Percentiles rank a stretch among this genome's conserved stretches.
phyloP scores from a whole-genome alignment of 2,329 filamentous ascomycete genomes.

The Ascochyta clinopodiicola region DNA sequence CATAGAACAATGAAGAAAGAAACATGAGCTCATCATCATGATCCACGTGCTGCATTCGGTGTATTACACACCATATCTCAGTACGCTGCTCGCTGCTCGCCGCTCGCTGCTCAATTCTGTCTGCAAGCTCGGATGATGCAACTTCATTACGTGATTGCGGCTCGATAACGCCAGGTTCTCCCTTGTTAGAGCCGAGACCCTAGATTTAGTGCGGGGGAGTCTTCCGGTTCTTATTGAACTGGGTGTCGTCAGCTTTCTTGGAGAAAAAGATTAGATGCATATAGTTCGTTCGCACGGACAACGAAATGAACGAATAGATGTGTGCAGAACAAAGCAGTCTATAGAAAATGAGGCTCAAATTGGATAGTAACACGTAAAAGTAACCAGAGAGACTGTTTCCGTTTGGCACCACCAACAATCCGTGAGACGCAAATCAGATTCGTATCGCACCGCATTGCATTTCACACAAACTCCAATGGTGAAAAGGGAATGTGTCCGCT shows the following conservation, averaged over 20 bases:
- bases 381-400: constrained; percentile 46
- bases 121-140: not conserved
- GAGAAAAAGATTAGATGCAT: not conserved
- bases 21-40: constrained; percentile 3
- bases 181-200: constrained; percentile 6
- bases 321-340: constrained; percentile 1
- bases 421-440: constrained; percentile 39
- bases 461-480: constrained; percentile 48
- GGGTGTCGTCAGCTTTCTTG: not conserved
- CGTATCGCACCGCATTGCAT: constrained; percentile 33
- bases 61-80: not conserved
- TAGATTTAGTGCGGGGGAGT: constrained; percentile 7
- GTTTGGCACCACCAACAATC: constrained; percentile 41
- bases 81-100: not conserved
- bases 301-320: too few species aligned
- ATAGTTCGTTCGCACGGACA: too few species aligned
- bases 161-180: constrained; percentile 1
- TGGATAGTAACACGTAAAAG: constrained; percentile 47
- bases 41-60: not conserved
- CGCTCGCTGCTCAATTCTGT: not conserved
- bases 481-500: constrained; percentile 43
- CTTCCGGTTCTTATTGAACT: not conserved
- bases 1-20: constrained; percentile 19
- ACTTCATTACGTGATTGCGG: constrained; percentile 8
- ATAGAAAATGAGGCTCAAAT: constrained; percentile 48